Evolutionary conservation across 176 grass and related monocot species (phyloP).

Genomic region (Bothriochloa decipiens): DNA sequence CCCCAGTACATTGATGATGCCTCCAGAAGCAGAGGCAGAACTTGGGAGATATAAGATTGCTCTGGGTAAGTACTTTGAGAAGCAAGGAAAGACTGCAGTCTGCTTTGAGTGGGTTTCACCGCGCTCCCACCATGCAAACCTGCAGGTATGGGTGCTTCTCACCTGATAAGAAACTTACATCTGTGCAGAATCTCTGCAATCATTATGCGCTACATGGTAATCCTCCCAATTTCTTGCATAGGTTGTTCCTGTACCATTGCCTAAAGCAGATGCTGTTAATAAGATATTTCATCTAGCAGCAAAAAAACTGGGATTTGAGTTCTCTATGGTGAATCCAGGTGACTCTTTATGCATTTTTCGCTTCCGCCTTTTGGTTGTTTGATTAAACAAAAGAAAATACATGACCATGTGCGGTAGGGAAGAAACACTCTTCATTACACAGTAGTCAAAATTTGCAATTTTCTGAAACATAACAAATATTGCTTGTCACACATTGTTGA

Average conservation of each 20-base stretch:
- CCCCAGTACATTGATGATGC: conserved; percentile 69
- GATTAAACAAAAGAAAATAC: neutral
- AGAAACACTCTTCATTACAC: neutral
- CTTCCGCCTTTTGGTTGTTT: neutral
- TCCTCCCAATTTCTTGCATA: conserved; percentile 43
- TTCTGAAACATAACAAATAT: conserved; percentile 3
- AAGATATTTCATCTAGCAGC: conserved; percentile 90
- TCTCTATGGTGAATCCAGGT: conserved; percentile 76
- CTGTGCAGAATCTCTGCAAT: conserved; percentile 6
- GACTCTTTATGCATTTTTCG: neutral
- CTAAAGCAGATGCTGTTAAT: conserved; percentile 65
- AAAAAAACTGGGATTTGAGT: conserved; percentile 80
- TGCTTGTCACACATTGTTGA: conserved; percentile 8
- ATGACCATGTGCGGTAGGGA: neutral
- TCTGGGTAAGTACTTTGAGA: conserved; percentile 72
- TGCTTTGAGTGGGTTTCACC: conserved; percentile 87
- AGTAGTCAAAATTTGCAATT: neutral
- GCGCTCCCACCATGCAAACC: conserved; percentile 79
- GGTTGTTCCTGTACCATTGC: conserved; percentile 72
- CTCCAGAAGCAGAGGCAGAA: conserved; percentile 66
- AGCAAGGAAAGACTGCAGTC: conserved; percentile 60
- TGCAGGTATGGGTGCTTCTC: conserved; percentile 66
- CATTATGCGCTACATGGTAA: conserved; percentile 26
- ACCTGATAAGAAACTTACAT: conserved; percentile 8
- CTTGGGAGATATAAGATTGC: conserved; percentile 78